Evolutionary conservation across 768 basidiomycete genomes (phyloP).

Genomic region (Termitomyces sp.): DNA sequence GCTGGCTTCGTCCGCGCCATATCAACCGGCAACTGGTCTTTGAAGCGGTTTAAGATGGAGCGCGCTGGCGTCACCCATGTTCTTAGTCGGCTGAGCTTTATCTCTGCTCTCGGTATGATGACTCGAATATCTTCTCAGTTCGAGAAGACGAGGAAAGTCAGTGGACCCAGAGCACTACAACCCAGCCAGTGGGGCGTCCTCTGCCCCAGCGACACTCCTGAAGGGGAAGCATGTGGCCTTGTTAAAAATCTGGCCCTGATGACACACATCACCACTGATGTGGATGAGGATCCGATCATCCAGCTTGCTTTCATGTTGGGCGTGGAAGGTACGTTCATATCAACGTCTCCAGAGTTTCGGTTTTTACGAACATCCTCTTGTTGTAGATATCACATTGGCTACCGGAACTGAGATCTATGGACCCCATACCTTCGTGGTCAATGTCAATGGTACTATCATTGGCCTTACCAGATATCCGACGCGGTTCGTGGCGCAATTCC

Average conservation of each 20-base stretch:
- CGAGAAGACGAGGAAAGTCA: conserved; percentile 98
- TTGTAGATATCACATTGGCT: conserved; percentile 77
- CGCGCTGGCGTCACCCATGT: conserved; percentile 98
- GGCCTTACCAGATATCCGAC: conserved; percentile 84
- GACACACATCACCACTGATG: conserved; percentile 99
- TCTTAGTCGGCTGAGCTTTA: conserved; percentile 90
- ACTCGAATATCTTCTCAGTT: conserved; percentile 98
- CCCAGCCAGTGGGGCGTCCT: conserved; percentile 99
- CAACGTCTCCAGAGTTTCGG: neutral
- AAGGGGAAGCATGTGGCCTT: conserved; percentile 98
- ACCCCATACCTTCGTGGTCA: conserved; percentile 89
- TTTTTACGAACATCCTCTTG: conserved; percentile 9
- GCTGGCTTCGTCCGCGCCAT: conserved; percentile 95
- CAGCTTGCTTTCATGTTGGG: conserved; percentile 92
- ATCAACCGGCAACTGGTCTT: conserved; percentile 97
- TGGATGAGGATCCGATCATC: conserved; percentile 91
- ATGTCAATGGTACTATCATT: conserved; percentile 94
- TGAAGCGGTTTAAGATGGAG: conserved; percentile 99
- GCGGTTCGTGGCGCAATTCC: conserved; percentile 86
- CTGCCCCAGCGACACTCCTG: conserved; percentile 97
- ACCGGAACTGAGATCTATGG: conserved; percentile 96
- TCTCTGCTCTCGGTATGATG: conserved; percentile 99
- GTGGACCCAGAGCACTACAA: conserved; percentile 93
- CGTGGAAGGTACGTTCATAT: conserved; percentile 68
- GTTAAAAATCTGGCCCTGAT: conserved; percentile 98